A percentile compares a stretch with the other conserved stretches of the same genome.
Conservation (phyloP, 2,329 filamentous ascomycete species). For the Cercospora canescens region DNA sequence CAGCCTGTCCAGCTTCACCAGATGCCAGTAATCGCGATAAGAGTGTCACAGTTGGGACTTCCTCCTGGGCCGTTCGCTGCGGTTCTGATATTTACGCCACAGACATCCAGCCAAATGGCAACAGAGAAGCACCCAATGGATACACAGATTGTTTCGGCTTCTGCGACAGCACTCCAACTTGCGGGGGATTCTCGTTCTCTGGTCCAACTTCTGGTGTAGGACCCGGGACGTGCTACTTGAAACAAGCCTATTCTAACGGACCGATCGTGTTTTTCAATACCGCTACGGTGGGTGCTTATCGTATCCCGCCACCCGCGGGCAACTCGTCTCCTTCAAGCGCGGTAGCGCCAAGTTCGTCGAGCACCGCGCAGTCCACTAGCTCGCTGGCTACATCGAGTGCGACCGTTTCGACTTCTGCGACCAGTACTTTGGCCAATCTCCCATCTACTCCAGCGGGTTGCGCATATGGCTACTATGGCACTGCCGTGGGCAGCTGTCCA, state of each 20-base stretch:
- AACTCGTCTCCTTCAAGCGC: neutral
- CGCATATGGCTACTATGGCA: neutral
- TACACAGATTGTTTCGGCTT: slow-evolving; percentile 27
- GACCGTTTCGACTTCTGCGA: neutral
- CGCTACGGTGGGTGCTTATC: neutral
- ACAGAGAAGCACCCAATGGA: neutral
- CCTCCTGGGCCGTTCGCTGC: neutral
- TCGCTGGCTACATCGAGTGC: neutral
- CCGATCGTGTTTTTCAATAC: neutral
- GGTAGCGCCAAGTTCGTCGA: neutral
- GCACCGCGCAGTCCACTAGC: neutral
- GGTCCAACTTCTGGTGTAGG: slow-evolving; percentile 26
- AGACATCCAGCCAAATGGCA: neutral
- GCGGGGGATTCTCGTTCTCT: slow-evolving; percentile 25
- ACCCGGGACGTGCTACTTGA: slow-evolving; percentile 28
- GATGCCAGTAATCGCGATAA: neutral
- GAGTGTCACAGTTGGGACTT: neutral
- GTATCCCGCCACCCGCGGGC: neutral
- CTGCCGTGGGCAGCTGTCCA: neutral
- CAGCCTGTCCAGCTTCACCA: neutral
- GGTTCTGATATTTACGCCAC: neutral
- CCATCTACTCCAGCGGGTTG: neutral
- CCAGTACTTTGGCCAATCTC: neutral
- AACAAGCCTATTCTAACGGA: neutral
- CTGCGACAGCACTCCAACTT: slow-evolving; percentile 23